Base-by-base conservation (phyloP, 23 red algal genomes). In the Gracilaria caudata region DNA sequence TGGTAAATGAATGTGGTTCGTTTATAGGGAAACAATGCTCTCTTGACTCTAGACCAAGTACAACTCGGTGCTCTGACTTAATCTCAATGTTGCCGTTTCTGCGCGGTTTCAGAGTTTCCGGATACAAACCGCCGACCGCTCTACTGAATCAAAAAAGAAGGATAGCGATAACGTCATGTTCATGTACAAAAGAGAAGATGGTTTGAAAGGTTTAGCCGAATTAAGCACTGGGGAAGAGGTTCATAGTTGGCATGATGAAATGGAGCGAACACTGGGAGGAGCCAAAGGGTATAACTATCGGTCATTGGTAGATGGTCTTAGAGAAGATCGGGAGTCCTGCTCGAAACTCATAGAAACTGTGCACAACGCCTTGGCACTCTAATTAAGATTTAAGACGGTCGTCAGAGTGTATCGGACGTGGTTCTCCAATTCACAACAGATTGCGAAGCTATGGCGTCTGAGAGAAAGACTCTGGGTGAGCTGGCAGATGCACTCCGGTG, bases 401-500 rank as follows among this genome's bases (percentile, higher is more conserved):
- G 63, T 51, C 47, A 57, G 53, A 20, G 26, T 34, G 85, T 88
- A 23, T 44, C 63, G 23, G 85, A 82, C 14, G 43, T 77, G 7
- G 78, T 87, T 36, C 61, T 64, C 3, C 44, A 70, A 17, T 82
- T 95, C 72, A 73, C 64, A 17, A 65, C 84, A 12, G 93, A 90
- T 28, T 88, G 93, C 66, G 93, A 88, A 43, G 53, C 45, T n/a
- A 87, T 95, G 58, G 83, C 83, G 12, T 79, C 93, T n/a, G 93
- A 83, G 37, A 58, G 93, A 24, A 88, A 88, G 66, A 87, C 64
- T 39, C 35, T 88, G 72, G 85, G 77, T 41, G 93, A 88, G 72
- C 66, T 95, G 10, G 93, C 93, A 33, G 93, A 83, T 54, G 93
- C 93, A 28, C 60, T 95, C 25, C 86, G 93, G n/a, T n/a, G n/a